Evolutionary conservation across 1,284 basidiomycete species (phyloP), one percentile per base, ranked within the genome.

Genomic region (Phaffia rhodozyma): DNA sequence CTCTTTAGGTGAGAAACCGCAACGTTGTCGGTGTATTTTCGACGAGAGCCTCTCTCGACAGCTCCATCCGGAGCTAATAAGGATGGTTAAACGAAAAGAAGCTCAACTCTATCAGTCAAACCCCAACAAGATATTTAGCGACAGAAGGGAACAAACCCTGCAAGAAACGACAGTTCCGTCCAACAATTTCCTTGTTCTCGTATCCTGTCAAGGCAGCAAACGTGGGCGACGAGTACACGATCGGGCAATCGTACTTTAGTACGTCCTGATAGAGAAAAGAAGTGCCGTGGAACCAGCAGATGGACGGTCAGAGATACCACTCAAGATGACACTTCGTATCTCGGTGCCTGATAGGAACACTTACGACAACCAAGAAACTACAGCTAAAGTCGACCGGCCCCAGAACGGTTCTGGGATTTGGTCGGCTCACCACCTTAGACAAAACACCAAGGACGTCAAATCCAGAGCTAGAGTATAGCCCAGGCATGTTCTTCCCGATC

Each of bases 381-480:
- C 89, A 92, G 3, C 88, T 87, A 65, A 92, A 79, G 74, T 97
- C 93, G 48, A 97, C 89, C 0, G 93, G 90, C 11, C 93, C 93
- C 23, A 97, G 82, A 6, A 81, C 76, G 56, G 96, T 83, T 66
- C 81, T 83, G 0, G 89, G 90, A 69, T 87, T 82, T 0, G 84
- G 84, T 1, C 92, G 82, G 21, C 79, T 82, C 2, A 82, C 85
- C 20, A 97, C 86, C 16, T 89, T 81, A 5, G 85, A 81, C 27
- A 97, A 80, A 49, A 96, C 82, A 52, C 85, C 83, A 58, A 97
- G 79, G 64, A 93, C 81, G 72, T 97, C 92, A 68, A 96, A 93
- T 7, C 93, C 93, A 0, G 90, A 87, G 0, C 85, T 78, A 1
- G 90, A 92, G 77, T 97, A 97, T 16, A 86, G 68, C 1, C 78